Evolutionary conservation across 306 rosid species (phyloP), one percentile per base, ranked within the genome.

Genomic region (Prunus mume): DNA sequence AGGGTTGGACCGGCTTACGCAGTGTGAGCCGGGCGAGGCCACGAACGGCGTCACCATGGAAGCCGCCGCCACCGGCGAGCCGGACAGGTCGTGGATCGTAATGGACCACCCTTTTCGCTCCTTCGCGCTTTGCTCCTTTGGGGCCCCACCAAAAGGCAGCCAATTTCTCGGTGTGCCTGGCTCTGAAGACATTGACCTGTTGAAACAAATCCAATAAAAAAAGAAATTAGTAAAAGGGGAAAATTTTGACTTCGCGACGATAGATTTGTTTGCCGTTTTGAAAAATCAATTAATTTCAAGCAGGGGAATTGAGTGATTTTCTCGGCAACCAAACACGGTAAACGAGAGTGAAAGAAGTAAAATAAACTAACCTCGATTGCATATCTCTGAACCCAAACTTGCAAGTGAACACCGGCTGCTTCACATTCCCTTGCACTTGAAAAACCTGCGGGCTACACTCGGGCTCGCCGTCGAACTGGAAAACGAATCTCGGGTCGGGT

Each of bases 401-500:
- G 83, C 87, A 81, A 64, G 87, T 78, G 69, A 83, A 78, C 12
- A 81, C 87, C 50, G 85, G 87, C 73, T 86, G 89, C 54, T 67
- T 72, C 12, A 83, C 73, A 58, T 34, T 89, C 17, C 94, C 98
- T 67, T 73, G 91, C 2, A 93, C 85, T 83, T 89, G 98, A 43
- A 87, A 93, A 9, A 93, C 93, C 78, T 93, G 96, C 0, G 96
- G 98, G 56, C 98, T 93, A 18, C 96, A 91, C 78, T 93, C 98
- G 12, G 98, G 98, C 60, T 87, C 93, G 2, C 96, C 90, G 3
- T 88, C 96, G 75, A 93, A 93, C 76, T 86, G 83, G 66, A 93
- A 93, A 11, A 90, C 86, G 22, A 93, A 93, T 43, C 98, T 78
- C 17, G 95, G 98, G 74, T 93, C 90, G 17, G 94, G 95, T 50